These are phyloP conservation scores for Trypanosoma avium DNA, from an alignment of 208 protist species.

Conservation along the genomic window DNA sequence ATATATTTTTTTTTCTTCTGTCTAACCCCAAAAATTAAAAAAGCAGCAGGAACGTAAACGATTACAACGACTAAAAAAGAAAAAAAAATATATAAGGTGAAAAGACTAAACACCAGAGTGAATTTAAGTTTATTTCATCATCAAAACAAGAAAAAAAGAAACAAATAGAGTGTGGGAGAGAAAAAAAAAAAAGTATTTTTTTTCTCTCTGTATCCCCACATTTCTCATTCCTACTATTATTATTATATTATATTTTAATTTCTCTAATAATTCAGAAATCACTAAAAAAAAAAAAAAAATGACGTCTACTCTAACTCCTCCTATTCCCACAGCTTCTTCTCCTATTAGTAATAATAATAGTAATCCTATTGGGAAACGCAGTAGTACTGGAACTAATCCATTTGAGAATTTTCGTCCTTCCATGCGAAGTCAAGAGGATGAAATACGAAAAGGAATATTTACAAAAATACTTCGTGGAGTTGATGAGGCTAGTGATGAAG, in stretches of 20 bases:
- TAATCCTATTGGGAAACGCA: conserved; percentile 40
- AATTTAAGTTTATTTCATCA: not conserved
- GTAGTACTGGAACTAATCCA: conserved; percentile 31
- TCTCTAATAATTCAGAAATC: not conserved
- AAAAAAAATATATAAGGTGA: not conserved
- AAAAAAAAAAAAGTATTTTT: not conserved
- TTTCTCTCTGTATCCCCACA: not conserved
- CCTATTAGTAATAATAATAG: not conserved
- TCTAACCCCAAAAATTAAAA: not conserved
- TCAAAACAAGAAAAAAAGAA: not conserved
- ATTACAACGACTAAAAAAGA: not conserved
- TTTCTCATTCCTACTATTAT: not conserved
- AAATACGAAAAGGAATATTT: conserved; percentile 89
- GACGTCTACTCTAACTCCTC: not conserved
- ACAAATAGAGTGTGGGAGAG: not conserved
- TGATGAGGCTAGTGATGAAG: conserved; percentile 31
- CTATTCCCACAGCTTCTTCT: not conserved
- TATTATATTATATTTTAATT: not conserved
- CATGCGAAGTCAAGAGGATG: conserved; percentile 80
- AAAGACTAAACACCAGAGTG: not conserved
- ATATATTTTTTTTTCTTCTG: too few species aligned
- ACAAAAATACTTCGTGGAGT: conserved; percentile 57
- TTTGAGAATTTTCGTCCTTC: conserved; percentile 58
- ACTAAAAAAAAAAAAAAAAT: not conserved
- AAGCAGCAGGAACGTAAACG: not conserved